phyloP scores from a whole-genome alignment of 192 early-diverging fungal species.

The Coemansia sp. region DNA sequence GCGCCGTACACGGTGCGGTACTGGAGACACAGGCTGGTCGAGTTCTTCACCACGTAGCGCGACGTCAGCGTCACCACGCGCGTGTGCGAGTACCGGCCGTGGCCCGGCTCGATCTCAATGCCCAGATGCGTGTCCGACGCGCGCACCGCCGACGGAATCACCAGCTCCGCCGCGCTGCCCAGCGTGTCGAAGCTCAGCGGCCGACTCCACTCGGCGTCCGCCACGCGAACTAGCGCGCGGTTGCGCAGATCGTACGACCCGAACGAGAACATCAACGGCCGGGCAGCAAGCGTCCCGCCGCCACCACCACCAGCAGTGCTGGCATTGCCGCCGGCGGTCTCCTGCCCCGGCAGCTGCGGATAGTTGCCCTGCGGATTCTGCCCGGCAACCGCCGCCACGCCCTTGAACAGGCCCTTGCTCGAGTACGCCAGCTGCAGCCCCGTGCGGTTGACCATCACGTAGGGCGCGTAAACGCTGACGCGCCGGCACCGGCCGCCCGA shows the following conservation, averaged over 20 bases:
- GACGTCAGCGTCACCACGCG: conserved; percentile 91
- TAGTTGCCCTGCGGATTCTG: conserved; percentile 54
- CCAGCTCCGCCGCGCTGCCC: conserved; percentile 79
- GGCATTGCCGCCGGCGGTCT: neutral
- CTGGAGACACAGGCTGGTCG: conserved; percentile 67
- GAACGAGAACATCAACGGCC: conserved; percentile 90
- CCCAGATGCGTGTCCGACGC: conserved; percentile 75
- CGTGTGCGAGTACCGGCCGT: conserved; percentile 81
- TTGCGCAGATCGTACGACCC: conserved; percentile 82
- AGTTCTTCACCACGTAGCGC: conserved; percentile 88
- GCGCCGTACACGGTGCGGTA: conserved; percentile 72
- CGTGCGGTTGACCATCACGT: conserved; percentile 93
- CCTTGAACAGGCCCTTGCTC: conserved; percentile 78
- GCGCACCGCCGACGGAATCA: conserved; percentile 59
- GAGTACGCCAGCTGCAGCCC: conserved; percentile 77
- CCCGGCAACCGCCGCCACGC: conserved; percentile 70
- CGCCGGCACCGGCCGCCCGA: conserved; percentile 69
- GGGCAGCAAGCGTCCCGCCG: neutral
- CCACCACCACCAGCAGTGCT: neutral
- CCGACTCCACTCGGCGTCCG: conserved; percentile 79
- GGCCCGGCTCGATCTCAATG: conserved; percentile 82
- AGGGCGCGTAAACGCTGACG: conserved; percentile 90
- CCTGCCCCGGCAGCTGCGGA: neutral
- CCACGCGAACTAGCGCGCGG: conserved; percentile 73
- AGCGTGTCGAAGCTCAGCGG: conserved; percentile 96